Percentiles rank a stretch among this genome's conserved stretches.
Conservation (phyloP, 2,329 filamentous ascomycete species). For the Penicillium griseofulvum region DNA sequence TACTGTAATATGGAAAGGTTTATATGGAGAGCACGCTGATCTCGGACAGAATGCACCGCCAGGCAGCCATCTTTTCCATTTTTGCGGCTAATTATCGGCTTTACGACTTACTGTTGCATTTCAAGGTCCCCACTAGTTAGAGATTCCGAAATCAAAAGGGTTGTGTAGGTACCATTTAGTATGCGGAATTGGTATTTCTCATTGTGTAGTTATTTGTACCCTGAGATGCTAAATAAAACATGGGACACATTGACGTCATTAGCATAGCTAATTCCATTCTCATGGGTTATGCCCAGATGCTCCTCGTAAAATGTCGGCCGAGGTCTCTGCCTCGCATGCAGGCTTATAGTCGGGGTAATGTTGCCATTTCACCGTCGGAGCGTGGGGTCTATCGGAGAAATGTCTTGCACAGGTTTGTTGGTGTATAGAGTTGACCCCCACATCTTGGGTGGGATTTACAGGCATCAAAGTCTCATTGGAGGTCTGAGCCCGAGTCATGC, state of each 20-base stretch:
- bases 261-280: neutral
- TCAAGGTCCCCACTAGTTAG: neutral
- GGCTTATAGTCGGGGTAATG: neutral
- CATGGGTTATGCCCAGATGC: neutral
- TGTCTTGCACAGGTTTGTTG: neutral
- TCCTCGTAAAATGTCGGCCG: neutral
- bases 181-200: neutral
- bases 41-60: neutral
- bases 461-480: neutral
- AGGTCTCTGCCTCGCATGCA: neutral
- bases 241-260: neutral
- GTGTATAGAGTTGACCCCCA: neutral
- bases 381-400: neutral
- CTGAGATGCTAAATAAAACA: neutral
- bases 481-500: neutral
- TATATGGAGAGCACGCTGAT: neutral
- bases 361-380: neutral
- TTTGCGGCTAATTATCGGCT: conserved; percentile 5
- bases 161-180: neutral
- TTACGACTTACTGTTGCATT: neutral
- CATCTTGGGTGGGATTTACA: neutral
- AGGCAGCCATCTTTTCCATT: neutral
- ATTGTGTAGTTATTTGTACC: neutral
- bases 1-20: neutral
- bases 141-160: neutral